A percentile compares a stretch with the other conserved stretches of the same genome.
Conservation (phyloP, 768 basidiomycete genomes). For the Suillus luteus region DNA sequence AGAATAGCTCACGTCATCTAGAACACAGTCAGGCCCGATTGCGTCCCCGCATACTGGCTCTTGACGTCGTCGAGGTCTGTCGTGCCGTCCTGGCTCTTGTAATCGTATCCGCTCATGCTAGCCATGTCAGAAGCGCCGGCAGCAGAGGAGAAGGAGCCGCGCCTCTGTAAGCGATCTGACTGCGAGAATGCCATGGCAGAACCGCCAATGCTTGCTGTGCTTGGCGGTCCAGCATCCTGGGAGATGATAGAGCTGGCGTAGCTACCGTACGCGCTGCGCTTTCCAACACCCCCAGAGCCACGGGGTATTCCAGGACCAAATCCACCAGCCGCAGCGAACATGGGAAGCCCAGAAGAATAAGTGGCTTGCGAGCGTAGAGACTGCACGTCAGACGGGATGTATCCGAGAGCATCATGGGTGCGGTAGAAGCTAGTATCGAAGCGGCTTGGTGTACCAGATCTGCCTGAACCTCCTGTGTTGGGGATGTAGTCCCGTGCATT, state of each 20-base stretch:
- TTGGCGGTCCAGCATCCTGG: slow-evolving; percentile 77
- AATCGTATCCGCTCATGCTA: slow-evolving; percentile 74
- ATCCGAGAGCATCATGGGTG: slow-evolving; percentile 89
- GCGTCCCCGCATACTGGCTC: slow-evolving; percentile 84
- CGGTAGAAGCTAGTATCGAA: slow-evolving; percentile 97
- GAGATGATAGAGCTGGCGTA: slow-evolving; percentile 94
- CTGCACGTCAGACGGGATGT: slow-evolving; percentile 94
- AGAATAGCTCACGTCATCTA: slow-evolving; percentile 36
- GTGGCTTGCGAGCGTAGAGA: slow-evolving; percentile 96
- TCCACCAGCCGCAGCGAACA: slow-evolving; percentile 72
- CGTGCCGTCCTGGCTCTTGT: slow-evolving; percentile 88
- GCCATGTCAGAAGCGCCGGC: slow-evolving; percentile 78
- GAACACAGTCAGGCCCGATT: slow-evolving; percentile 84
- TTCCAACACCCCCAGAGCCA: slow-evolving; percentile 57
- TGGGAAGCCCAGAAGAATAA: slow-evolving; percentile 88
- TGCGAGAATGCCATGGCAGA: slow-evolving; percentile 82
- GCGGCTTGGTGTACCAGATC: slow-evolving; percentile 89
- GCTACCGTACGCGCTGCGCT: slow-evolving; percentile 73
- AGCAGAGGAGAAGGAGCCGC: slow-evolving; percentile 75
- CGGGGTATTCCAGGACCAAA: slow-evolving; percentile 71
- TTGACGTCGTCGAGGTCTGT: slow-evolving; percentile 85
- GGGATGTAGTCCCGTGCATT: slow-evolving; percentile 79
- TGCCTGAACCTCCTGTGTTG: slow-evolving; percentile 38
- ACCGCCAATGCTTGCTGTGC: slow-evolving; percentile 57
- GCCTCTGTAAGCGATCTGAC: slow-evolving; percentile 81